Evolutionary conservation across 352 stramenopile species (phyloP), one percentile per base, ranked within the genome.

Genomic region (Blastocystis sp.): DNA sequence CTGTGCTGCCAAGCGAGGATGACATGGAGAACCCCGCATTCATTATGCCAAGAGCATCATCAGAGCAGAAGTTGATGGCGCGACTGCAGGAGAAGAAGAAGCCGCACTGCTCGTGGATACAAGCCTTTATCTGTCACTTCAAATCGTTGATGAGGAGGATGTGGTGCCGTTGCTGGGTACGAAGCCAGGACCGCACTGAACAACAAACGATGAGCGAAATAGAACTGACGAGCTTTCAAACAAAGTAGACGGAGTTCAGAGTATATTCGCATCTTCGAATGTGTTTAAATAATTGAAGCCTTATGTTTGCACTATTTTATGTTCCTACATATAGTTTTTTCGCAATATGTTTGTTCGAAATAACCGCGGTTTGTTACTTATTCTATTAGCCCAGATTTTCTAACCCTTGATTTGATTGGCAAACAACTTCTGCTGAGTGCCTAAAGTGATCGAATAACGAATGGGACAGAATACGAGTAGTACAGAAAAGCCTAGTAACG

Each of bases 401-500:
- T 39, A 66, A 15, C 59, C 0, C 39, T 11, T 66, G 9, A 15
- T 66, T 8, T 39, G 23, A 66, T 39, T 26, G 39, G 59, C 39
- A 7, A 15, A 34, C 39, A 34, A 39, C 29, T 66, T 66, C 39
- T 66, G 13, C 59, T 26, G 29, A 39, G 23, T 26, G 39, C 23
- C 39, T 15, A 15, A 66, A 43, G 63, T 43, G 41, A 18, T 26
- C 23, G 20, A 53, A 29, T 47, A 68, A 45, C 13, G 7, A 53
- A 84, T 84, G 73, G 73, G 73, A 61, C 73, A 84, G 54, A 84
- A 84, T 39, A 68, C 73, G 13, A 84, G 73, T 64, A 84, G 73
- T 84, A 47, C 73, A 11, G 73, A 84, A 43, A 84, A 84, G 29
- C 50, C 47, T 39, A 37, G 11, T 23, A 66, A 26, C 54, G 73